Evolutionary conservation across 495 filamentous ascomycete genomes (phyloP).

Genomic region (Barbatosphaeria neglecta): DNA sequence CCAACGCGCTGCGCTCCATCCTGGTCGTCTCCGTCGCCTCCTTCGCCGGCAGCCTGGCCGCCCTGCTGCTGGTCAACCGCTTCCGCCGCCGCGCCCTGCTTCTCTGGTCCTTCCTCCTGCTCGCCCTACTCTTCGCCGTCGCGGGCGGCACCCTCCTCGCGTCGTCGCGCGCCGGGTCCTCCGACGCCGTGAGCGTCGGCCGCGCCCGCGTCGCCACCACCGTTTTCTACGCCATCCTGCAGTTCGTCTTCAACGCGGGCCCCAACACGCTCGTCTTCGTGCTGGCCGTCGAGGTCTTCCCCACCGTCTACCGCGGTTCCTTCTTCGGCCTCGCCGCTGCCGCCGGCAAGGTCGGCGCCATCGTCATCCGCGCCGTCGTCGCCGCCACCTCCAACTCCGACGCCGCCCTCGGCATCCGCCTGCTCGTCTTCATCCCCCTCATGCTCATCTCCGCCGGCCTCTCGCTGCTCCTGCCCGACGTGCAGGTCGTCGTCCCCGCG

Average conservation of each 20-base stretch:
- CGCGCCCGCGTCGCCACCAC: not conserved
- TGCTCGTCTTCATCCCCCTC: slow-evolving; percentile 2
- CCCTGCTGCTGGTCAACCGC: slow-evolving; percentile 17
- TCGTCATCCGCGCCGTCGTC: slow-evolving; percentile 43
- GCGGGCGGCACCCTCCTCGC: slow-evolving; percentile 12
- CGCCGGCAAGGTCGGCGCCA: slow-evolving; percentile 45
- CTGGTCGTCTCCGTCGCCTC: slow-evolving; percentile 21
- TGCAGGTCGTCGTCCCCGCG: slow-evolving; percentile 1
- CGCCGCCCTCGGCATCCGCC: slow-evolving; percentile 1
- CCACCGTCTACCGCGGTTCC: slow-evolving; percentile 46
- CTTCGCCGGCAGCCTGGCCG: slow-evolving; percentile 15
- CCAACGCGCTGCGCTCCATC: slow-evolving; percentile 11
- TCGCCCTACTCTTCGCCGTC: slow-evolving; percentile 17
- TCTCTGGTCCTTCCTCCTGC: slow-evolving; percentile 9
- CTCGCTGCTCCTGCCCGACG: slow-evolving; percentile 4
- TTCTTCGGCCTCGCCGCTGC: slow-evolving; percentile 46
- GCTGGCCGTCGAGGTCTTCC: slow-evolving; percentile 49
- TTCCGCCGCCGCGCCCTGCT: slow-evolving; percentile 17
- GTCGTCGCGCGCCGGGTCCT: slow-evolving; percentile 1
- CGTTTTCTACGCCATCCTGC: slow-evolving; percentile 23
- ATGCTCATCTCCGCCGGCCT: slow-evolving; percentile 1
- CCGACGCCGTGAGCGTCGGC: too few species aligned
- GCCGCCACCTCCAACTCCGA: slow-evolving; percentile 4
- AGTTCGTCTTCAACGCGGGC: slow-evolving; percentile 27
- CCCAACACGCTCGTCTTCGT: slow-evolving; percentile 31